These are phyloP conservation scores for Chrysoporthe puriensis DNA, from an alignment of 2,329 filamentous ascomycete species.

Conservation along the genomic window DNA sequence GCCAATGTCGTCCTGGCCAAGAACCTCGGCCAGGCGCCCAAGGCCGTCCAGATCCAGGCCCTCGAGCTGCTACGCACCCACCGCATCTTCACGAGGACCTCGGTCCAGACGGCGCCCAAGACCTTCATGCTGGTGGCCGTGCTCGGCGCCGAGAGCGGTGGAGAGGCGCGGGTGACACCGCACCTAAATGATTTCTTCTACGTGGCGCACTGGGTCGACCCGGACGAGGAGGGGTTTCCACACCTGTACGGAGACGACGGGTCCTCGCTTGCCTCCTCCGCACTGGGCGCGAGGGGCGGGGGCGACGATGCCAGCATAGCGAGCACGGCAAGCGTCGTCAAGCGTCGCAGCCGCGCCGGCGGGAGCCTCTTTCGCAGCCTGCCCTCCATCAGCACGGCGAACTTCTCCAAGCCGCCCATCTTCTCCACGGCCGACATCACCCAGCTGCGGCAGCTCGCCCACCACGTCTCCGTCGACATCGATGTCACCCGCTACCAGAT, in stretches of 20 bases:
- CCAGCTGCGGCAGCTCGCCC: slow-evolving; percentile 60
- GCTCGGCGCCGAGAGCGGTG: slow-evolving; percentile 54
- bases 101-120: slow-evolving; percentile 73
- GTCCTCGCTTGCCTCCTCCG: slow-evolving; percentile 28
- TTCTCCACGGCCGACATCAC: slow-evolving; percentile 55
- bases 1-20: slow-evolving; percentile 83
- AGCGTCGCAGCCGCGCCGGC: slow-evolving; percentile 30
- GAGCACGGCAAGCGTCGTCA: slow-evolving; percentile 50
- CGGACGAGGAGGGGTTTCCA: slow-evolving; percentile 69
- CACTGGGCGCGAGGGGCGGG: slow-evolving; percentile 37
- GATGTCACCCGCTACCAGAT: slow-evolving; percentile 84
- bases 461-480: slow-evolving; percentile 66
- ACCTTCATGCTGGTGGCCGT: slow-evolving; percentile 81
- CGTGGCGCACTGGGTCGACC: slow-evolving; percentile 83
- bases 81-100: slow-evolving; percentile 75
- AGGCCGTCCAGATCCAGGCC: slow-evolving; percentile 80
- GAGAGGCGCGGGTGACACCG: slow-evolving; percentile 53
- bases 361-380: slow-evolving; percentile 13
- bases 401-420: slow-evolving; percentile 24
- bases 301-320: slow-evolving; percentile 33
- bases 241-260: slow-evolving; percentile 69
- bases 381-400: slow-evolving; percentile 6
- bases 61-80: slow-evolving; percentile 78
- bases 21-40: slow-evolving; percentile 74
- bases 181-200: slow-evolving; percentile 83